Percentiles rank a stretch among this genome's conserved stretches.
Evolutionary conservation across 2,329 filamentous ascomycete species (phyloP).

Genomic region (Fusarium goolgardi): DNA sequence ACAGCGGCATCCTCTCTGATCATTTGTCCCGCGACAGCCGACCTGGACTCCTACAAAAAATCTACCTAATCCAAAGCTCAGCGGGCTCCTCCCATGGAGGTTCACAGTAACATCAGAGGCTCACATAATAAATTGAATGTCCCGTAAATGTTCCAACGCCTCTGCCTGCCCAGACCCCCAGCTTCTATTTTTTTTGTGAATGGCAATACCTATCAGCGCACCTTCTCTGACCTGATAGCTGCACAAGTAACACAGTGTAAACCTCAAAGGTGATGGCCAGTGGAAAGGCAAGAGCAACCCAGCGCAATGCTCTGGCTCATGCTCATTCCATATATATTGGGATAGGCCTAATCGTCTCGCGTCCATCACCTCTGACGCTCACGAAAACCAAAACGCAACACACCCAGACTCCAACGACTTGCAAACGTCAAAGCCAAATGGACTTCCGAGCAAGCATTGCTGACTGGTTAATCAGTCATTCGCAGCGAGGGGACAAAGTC

Average conservation of each 20-base stretch:
- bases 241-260: background rate
- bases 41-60: background rate
- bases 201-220: slow-evolving; percentile 10
- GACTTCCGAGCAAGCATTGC: slow-evolving; percentile 18
- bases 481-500: slow-evolving; percentile 27
- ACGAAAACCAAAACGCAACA: slow-evolving; percentile 25
- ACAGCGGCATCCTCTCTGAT: slow-evolving; percentile 14
- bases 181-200: slow-evolving; percentile 4
- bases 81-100: background rate
- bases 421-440: slow-evolving; percentile 20
- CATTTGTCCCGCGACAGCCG: slow-evolving; percentile 20
- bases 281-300: slow-evolving; percentile 15
- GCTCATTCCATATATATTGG: background rate
- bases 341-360: slow-evolving; percentile 4
- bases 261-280: background rate
- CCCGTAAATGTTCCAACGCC: slow-evolving; percentile 1
- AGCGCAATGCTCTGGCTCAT: background rate
- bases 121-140: background rate
- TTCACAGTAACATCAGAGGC: slow-evolving; percentile 15
- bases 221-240: background rate
- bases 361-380: slow-evolving; percentile 22
- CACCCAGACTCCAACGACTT: slow-evolving; percentile 3
- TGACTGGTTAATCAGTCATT: slow-evolving; percentile 39
- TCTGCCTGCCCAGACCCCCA: background rate
- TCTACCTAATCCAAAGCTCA: background rate